Percentiles rank a stretch among this genome's conserved stretches.
phyloP scores from a whole-genome alignment of 176 grass and related monocot genomes.

The Aegilops tauschii region DNA sequence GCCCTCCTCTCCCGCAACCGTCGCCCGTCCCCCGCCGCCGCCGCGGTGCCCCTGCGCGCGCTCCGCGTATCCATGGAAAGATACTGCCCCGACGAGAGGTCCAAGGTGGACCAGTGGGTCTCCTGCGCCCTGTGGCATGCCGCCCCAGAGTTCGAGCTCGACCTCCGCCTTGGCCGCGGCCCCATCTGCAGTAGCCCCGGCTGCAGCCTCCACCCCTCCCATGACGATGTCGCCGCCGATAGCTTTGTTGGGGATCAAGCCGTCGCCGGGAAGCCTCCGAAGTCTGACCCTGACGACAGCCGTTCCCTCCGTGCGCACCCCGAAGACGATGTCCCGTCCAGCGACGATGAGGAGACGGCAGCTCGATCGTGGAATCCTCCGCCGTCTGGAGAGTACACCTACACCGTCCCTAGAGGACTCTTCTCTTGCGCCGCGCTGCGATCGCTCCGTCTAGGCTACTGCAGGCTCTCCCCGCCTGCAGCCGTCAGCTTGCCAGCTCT shows the following conservation, averaged over 20 bases:
- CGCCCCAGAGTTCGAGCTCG: background rate
- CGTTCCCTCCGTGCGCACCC: background rate
- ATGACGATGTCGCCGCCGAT: background rate
- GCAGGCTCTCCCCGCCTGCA: background rate
- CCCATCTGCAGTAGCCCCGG: background rate
- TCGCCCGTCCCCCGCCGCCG: background rate
- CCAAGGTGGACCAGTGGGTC: background rate
- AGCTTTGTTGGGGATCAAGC: too few species aligned
- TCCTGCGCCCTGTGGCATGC: background rate
- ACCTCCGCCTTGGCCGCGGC: background rate
- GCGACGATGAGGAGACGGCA: background rate
- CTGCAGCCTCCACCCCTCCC: background rate
- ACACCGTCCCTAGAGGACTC: background rate
- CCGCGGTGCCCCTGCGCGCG: background rate
- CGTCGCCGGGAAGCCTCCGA: too few species aligned
- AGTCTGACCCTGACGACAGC: background rate
- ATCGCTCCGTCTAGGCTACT: background rate
- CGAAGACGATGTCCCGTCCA: background rate
- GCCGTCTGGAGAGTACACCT: too few species aligned
- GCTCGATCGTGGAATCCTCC: too few species aligned
- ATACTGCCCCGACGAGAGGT: background rate
- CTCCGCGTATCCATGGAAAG: background rate
- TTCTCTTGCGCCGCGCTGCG: background rate
- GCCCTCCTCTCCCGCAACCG: background rate
- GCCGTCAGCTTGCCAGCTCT: background rate